Conservation (phyloP, 2,329 filamentous ascomycete species). For the Epichloe typhina region DNA sequence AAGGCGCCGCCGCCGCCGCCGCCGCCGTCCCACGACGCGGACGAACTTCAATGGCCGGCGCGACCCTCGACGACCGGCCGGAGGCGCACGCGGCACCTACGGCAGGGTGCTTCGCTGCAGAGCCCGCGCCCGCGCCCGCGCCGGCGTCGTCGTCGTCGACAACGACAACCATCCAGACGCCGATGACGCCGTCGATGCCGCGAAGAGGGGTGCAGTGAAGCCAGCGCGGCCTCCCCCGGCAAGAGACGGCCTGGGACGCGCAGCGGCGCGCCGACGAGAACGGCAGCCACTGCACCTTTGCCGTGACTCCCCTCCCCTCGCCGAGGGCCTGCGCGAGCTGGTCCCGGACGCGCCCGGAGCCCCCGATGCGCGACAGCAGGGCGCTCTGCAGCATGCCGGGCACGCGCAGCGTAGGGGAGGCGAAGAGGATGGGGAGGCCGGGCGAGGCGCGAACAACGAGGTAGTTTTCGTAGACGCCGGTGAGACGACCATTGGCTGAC, state of each 20-base stretch:
- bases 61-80: too few relatives aligned
- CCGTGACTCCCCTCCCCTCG: constrained; percentile 60
- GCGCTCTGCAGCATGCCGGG: constrained; percentile 52
- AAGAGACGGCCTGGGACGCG: too few relatives aligned
- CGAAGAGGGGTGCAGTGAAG: too few relatives aligned
- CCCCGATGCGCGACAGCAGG: constrained; percentile 42
- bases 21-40: background rate
- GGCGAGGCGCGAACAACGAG: constrained; percentile 53
- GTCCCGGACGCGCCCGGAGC: constrained; percentile 31
- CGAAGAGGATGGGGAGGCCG: constrained; percentile 52
- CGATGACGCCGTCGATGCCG: too few relatives aligned
- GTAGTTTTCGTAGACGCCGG: constrained; percentile 37
- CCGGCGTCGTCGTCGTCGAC: too few relatives aligned
- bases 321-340: constrained; percentile 43
- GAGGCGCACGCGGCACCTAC: too few relatives aligned
- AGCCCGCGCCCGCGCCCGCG: too few relatives aligned
- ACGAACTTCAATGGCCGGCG: constrained; percentile 15
- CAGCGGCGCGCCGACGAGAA: too few relatives aligned
- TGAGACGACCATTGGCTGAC: constrained; percentile 11
- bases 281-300: constrained; percentile 49
- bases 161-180: too few relatives aligned
- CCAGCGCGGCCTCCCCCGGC: too few relatives aligned
- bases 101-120: too few relatives aligned
- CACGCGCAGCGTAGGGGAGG: constrained; percentile 51
- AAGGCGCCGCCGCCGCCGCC: background rate